Percentiles rank a stretch among this genome's conserved stretches.
phyloP scores from a whole-genome alignment of 352 stramenopile species.

The Phytophthora agathidicida region DNA sequence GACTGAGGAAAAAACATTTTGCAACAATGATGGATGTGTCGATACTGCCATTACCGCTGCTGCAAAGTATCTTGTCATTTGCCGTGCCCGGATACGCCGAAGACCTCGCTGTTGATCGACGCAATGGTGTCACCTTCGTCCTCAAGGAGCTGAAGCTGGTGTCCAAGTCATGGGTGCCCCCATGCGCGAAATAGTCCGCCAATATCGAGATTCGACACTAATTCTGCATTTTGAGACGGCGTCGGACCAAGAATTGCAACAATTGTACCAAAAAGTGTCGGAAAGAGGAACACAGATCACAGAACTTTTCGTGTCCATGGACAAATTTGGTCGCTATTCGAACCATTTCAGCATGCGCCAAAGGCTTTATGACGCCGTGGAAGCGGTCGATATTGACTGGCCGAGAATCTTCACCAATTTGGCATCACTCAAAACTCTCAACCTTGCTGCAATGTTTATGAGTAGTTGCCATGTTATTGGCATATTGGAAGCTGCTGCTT shows the following conservation, averaged over 20 bases:
- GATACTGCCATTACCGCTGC: slow-evolving; percentile 20
- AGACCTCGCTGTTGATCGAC: not conserved
- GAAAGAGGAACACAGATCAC: slow-evolving; percentile 20
- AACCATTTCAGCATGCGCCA: slow-evolving; percentile 3
- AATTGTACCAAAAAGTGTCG: not conserved
- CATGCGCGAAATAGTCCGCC: slow-evolving; percentile 26
- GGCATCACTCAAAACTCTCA: slow-evolving; percentile 17
- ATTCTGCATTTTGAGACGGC: slow-evolving; percentile 24
- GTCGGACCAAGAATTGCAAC: slow-evolving; percentile 20
- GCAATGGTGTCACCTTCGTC: not conserved
- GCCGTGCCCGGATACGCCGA: slow-evolving; percentile 25
- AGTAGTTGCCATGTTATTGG: slow-evolving; percentile 18
- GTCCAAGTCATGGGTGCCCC: slow-evolving; percentile 27
- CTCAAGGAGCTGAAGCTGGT: slow-evolving; percentile 35
- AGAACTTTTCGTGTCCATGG: slow-evolving; percentile 33
- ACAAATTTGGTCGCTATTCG: slow-evolving; percentile 11
- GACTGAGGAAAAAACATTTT: not conserved
- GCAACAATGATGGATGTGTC: slow-evolving; percentile 18
- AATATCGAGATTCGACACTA: slow-evolving; percentile 13
- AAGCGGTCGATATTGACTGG: slow-evolving; percentile 20
- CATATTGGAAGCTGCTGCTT: slow-evolving; percentile 17
- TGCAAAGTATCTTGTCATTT: slow-evolving; percentile 34
- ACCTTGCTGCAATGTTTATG: slow-evolving; percentile 24
- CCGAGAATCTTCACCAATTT: slow-evolving; percentile 11
- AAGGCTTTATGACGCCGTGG: slow-evolving; percentile 7